Evolutionary conservation across 2,329 filamentous ascomycete species (phyloP).

Genomic region (Amesomyces nigricolor): DNA sequence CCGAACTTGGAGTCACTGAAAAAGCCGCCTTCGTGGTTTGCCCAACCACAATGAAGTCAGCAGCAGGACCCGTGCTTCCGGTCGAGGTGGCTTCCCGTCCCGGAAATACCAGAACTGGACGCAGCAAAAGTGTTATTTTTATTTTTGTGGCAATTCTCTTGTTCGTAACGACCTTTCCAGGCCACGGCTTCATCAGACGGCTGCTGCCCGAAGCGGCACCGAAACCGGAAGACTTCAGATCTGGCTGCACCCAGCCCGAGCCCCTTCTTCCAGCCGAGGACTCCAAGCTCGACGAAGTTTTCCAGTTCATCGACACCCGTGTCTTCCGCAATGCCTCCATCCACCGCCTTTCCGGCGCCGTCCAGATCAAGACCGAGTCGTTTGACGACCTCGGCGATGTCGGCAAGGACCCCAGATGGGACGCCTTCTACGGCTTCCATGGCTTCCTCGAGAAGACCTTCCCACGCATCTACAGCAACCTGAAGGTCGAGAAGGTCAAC

Average conservation of each 20-base stretch:
- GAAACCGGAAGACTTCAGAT: conserved; percentile 10
- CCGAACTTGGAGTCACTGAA: too few relatives aligned
- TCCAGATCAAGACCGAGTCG: conserved; percentile 31
- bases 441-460: conserved; percentile 45
- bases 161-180: neutral
- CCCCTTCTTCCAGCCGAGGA: conserved; percentile 23
- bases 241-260: conserved; percentile 24
- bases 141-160: neutral
- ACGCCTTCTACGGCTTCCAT: conserved; percentile 51
- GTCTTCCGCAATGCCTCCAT: conserved; percentile 27
- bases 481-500: conserved; percentile 51
- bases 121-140: neutral
- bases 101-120: neutral
- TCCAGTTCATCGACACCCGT: conserved; percentile 21
- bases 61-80: neutral
- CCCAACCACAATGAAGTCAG: conserved; percentile 12
- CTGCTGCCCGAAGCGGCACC: neutral
- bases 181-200: neutral
- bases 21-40: too few relatives aligned
- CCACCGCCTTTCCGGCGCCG: conserved; percentile 28
- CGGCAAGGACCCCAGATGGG: conserved; percentile 53
- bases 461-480: conserved; percentile 43
- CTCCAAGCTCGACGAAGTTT: conserved; percentile 19
- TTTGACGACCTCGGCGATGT: conserved; percentile 45
- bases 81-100: neutral